Conservation (phyloP, 495 filamentous ascomycete species). For the Annulohypoxylon maeteangense region DNA sequence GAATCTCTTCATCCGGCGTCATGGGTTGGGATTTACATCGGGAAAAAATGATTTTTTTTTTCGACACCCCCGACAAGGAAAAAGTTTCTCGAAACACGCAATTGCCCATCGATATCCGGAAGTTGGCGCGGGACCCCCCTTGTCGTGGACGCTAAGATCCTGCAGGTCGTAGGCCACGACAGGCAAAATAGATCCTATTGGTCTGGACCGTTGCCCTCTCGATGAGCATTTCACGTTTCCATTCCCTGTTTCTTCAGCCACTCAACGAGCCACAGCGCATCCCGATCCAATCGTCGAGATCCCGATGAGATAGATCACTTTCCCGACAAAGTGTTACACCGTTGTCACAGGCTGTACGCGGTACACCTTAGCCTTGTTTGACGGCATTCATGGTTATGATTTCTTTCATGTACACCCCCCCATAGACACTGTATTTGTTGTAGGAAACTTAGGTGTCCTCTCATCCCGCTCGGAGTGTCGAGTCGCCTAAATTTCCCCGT, state of each 20-base stretch:
- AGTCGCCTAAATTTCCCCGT: slow-evolving; percentile 24
- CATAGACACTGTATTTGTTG: slow-evolving; percentile 38
- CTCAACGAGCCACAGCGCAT: slow-evolving; percentile 42
- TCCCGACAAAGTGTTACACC: slow-evolving; percentile 39
- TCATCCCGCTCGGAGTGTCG: slow-evolving; percentile 13
- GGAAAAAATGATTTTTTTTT: slow-evolving; percentile 30
- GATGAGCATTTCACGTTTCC: slow-evolving; percentile 15
- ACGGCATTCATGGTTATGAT: slow-evolving; percentile 37
- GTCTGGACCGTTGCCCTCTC: slow-evolving; percentile 24
- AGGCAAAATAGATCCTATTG: slow-evolving; percentile 37
- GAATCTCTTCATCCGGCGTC: slow-evolving; percentile 34
- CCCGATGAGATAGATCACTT: slow-evolving; percentile 44
- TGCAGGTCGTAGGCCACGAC: slow-evolving; percentile 35
- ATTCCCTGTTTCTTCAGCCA: slow-evolving; percentile 35
- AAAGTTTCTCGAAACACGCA: slow-evolving; percentile 41
- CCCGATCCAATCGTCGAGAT: slow-evolving; percentile 42
- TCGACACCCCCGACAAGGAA: slow-evolving; percentile 31
- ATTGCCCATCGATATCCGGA: slow-evolving; percentile 34
- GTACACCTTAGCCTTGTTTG: slow-evolving; percentile 27
- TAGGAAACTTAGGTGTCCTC: slow-evolving; percentile 1
- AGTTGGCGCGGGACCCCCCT: slow-evolving; percentile 35
- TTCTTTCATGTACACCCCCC: slow-evolving; percentile 36
- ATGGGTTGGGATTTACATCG: slow-evolving; percentile 29
- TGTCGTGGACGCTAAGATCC: slow-evolving; percentile 39
- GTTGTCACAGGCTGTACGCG: slow-evolving; percentile 42